Conservation (phyloP, 2,329 filamentous ascomycete species). For the Epichloe sp. region DNA sequence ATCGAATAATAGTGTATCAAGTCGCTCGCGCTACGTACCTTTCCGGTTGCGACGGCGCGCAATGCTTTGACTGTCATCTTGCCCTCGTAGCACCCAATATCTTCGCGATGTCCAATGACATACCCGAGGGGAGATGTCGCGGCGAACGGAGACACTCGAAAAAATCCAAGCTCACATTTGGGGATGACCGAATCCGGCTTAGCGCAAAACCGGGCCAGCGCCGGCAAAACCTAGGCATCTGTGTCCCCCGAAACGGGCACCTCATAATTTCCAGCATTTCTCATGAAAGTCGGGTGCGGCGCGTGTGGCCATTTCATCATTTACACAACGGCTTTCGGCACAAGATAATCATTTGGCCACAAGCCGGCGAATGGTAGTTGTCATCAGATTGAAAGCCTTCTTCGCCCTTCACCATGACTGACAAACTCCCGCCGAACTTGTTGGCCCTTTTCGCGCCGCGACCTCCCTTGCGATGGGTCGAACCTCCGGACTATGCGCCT, state of each 20-base stretch:
- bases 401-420: slow-evolving; percentile 54
- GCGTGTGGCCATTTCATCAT: slow-evolving; percentile 6
- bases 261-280: slow-evolving; percentile 10
- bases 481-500: slow-evolving; percentile 68
- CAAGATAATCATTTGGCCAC: neutral
- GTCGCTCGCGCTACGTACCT: slow-evolving; percentile 24
- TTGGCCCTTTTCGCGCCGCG: slow-evolving; percentile 95
- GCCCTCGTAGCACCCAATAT: slow-evolving; percentile 17
- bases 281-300: slow-evolving; percentile 4
- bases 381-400: neutral
- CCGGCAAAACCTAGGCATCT: slow-evolving; percentile 10
- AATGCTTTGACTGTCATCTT: slow-evolving; percentile 45
- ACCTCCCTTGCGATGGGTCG: slow-evolving; percentile 80
- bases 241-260: slow-evolving; percentile 3
- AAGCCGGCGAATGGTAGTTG: neutral
- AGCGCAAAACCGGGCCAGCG: slow-evolving; percentile 11
- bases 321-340: neutral
- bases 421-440: slow-evolving; percentile 87
- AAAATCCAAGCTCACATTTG: slow-evolving; percentile 5
- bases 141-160: neutral
- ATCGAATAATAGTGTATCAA: neutral
- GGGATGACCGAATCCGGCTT: slow-evolving; percentile 12
- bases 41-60: slow-evolving; percentile 37
- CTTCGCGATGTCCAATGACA: slow-evolving; percentile 15
- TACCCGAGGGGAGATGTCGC: slow-evolving; percentile 9